Evolutionary conservation across 768 basidiomycete genomes (phyloP), one percentile per base, ranked within the genome.

Genomic region (Astraeus odoratus): DNA sequence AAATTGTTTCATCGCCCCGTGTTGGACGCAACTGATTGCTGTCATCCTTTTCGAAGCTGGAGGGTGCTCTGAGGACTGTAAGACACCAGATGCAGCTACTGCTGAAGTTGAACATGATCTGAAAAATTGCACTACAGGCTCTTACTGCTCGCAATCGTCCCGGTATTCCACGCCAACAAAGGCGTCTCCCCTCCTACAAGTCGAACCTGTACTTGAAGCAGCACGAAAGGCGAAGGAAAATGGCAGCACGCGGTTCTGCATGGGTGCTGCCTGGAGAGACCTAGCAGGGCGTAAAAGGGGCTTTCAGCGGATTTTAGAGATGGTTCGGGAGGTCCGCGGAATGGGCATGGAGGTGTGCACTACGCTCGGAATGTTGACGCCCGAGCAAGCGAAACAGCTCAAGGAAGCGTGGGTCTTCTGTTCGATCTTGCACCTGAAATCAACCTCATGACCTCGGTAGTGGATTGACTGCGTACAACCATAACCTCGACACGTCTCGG

Each of bases 341-440:
- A 93, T 97, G 89, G 94, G 85, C 31, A 96, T 99, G 95, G 95
- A 99, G 68, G 95, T 99, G 20, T 99, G 95, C 71, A 97, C 95
- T 33, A 99, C 95, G 4, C 78, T 99, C 24, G 95, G 95, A 37
- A 98, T 99, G 95, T 74, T 99, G 38, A 80, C 82, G 9, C 88
- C 93, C 19, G 91, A 93, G 47, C 95, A 99, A 66, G 95, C 95
- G 20, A 72, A 72, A 51, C 84, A 84, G 56, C 74, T 99, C 50
- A 98, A 97, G 65, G 83, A 93, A 69, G 95, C 95, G 87, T 89
- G 64, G 53, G 84, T 68, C n/a, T n/a, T 19, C 34, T 19, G 18
- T 13, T 39, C n/a, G 33, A 24, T 23, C 24, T 26, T 23, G 37
- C 7, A 8, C 20, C 30, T 20, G 9, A 37, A 43, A 42, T 33